Conservation (phyloP, 495 filamentous ascomycete genomes). For the Aspergillus coremiiformis region DNA sequence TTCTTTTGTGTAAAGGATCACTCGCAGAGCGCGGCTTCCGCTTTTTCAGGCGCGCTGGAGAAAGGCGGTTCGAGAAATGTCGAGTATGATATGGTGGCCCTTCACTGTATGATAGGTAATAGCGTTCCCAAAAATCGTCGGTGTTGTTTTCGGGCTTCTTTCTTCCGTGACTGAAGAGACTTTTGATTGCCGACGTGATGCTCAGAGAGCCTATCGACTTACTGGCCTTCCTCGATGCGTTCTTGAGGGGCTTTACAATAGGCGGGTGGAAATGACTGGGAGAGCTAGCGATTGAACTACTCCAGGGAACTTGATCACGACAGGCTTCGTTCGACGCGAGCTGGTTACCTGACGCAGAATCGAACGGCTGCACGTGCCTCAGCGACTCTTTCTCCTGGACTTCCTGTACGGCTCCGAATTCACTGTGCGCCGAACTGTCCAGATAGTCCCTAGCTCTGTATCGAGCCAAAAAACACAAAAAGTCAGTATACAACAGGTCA, state of each 20-base stretch:
- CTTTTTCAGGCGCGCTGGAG: not conserved
- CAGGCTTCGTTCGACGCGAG: not conserved
- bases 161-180: slow-evolving; percentile 2
- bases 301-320: not conserved
- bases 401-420: not conserved
- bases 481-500: not conserved
- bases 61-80: not conserved
- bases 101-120: not conserved
- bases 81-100: not conserved
- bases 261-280: not conserved
- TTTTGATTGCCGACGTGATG: slow-evolving; percentile 6
- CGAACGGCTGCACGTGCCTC: not conserved
- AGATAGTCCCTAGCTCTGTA: not conserved
- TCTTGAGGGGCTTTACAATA: not conserved
- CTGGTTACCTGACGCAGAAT: not conserved
- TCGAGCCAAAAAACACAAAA: not conserved
- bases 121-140: not conserved
- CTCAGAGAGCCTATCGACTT: not conserved
- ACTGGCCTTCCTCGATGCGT: not conserved
- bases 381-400: not conserved
- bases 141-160: not conserved
- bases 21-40: slow-evolving; percentile 2
- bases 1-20: not conserved
- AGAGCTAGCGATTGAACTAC: not conserved
- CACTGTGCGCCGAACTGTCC: not conserved